phyloP scores from a whole-genome alignment of 352 stramenopile genomes.

The Globisporangium yorkense region DNA sequence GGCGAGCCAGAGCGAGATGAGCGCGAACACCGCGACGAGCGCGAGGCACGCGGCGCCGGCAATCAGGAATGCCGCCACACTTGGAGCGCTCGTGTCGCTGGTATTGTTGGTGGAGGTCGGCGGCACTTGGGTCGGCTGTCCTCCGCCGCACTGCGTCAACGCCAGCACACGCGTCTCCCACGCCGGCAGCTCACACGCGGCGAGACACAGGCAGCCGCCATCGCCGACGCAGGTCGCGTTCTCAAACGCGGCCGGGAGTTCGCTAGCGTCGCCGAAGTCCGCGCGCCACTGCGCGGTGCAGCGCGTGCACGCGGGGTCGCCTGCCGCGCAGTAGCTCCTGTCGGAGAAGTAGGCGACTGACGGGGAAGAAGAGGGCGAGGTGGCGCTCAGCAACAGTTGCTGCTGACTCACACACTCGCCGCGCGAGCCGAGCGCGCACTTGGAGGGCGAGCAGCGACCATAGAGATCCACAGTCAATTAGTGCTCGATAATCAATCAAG shows the following conservation, averaged over 20 bases:
- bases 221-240: conserved; percentile 9
- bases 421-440: conserved; percentile 26
- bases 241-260: background rate
- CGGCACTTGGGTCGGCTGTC: background rate
- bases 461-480: background rate
- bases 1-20: conserved; percentile 10
- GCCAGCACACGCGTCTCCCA: conserved; percentile 7
- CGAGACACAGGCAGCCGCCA: conserved; percentile 11
- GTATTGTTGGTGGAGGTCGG: background rate
- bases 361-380: background rate
- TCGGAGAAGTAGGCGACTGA: background rate
- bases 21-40: conserved; percentile 1
- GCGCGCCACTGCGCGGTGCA: conserved; percentile 5
- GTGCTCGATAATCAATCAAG: conserved; percentile 6
- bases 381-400: background rate
- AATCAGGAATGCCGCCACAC: background rate
- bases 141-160: background rate
- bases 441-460: background rate
- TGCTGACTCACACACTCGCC: conserved; percentile 30
- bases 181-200: conserved; percentile 9
- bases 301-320: conserved; percentile 6
- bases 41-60: conserved; percentile 4
- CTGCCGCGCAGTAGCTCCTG: background rate
- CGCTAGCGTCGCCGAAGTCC: background rate
- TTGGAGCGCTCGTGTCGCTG: background rate